Evolutionary conservation across 129 eudicot species (phyloP).

Genomic region (Helichrysum umbraculigerum): DNA sequence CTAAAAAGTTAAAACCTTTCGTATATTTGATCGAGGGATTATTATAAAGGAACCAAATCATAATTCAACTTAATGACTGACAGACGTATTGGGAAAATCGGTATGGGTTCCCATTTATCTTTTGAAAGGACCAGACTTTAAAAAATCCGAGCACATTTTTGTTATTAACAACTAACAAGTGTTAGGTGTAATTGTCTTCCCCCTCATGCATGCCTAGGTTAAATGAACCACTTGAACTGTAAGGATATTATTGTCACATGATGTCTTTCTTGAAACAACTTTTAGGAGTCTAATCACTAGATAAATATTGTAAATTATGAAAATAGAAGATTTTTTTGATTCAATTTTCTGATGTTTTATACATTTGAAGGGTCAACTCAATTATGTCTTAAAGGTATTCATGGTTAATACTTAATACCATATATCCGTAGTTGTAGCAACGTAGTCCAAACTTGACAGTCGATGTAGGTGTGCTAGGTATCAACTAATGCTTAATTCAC

Average conservation of each 20-base stretch:
- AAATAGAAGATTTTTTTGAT: not conserved
- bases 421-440: not conserved
- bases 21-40: constrained; percentile 23
- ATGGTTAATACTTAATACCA: not conserved
- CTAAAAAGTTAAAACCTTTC: constrained; percentile 19
- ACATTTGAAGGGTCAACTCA: not conserved
- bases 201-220: constrained; percentile 24
- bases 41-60: constrained; percentile 13
- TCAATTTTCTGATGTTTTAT: not conserved
- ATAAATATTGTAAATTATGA: not conserved
- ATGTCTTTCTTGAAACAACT: not conserved
- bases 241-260: constrained; percentile 4
- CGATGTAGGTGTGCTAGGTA: not conserved
- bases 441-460: not conserved
- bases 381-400: not conserved
- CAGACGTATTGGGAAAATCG: constrained; percentile 24
- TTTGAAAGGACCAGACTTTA: not conserved
- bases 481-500: not conserved
- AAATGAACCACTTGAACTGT: not conserved
- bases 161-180: constrained; percentile 3
- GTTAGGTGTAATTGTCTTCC: not conserved
- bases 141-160: not conserved
- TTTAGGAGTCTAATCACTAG: constrained; percentile 13
- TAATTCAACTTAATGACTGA: constrained; percentile 32
- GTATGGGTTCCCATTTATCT: constrained; percentile 27